Percentiles rank a stretch among this genome's conserved stretches.
These are phyloP conservation scores for Geotrichum citri-aurantii DNA, from an alignment of 1,139 yeast genomes.

Conservation along the genomic window DNA sequence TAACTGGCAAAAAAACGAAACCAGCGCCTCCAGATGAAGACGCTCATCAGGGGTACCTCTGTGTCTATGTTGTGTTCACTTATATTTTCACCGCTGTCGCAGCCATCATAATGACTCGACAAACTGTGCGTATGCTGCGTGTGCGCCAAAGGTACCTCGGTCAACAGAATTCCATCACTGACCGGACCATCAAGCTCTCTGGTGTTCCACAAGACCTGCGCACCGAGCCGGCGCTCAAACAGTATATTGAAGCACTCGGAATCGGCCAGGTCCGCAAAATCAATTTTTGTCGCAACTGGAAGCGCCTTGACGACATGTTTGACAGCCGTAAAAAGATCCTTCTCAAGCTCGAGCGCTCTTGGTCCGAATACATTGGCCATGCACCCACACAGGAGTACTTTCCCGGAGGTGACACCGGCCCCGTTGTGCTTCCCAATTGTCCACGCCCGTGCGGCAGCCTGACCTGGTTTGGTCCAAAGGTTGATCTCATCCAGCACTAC, in stretches of 20 bases:
- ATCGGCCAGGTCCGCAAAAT: constrained; percentile 75
- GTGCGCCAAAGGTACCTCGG: constrained; percentile 83
- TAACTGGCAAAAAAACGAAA: background rate
- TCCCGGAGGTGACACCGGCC: background rate
- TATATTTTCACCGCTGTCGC: constrained; percentile 73
- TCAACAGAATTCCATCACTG: constrained; percentile 82
- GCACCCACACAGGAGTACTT: constrained; percentile 15
- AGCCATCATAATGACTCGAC: constrained; percentile 54
- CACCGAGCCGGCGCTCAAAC: constrained; percentile 57
- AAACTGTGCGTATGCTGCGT: constrained; percentile 63
- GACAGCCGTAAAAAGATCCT: constrained; percentile 51
- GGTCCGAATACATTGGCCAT: constrained; percentile 65
- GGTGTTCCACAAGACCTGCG: constrained; percentile 83
- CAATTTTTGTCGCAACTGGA: constrained; percentile 83
- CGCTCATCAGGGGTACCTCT: constrained; percentile 37
- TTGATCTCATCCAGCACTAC: constrained; percentile 61
- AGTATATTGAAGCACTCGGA: constrained; percentile 68
- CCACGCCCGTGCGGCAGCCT: constrained; percentile 35
- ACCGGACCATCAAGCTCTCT: constrained; percentile 78
- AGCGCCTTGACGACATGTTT: constrained; percentile 57
- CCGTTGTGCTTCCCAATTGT: background rate
- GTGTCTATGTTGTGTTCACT: constrained; percentile 84
- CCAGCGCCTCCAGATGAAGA: background rate
- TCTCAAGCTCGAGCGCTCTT: constrained; percentile 56
- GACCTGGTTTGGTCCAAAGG: constrained; percentile 51